Conservation (phyloP, 495 filamentous ascomycete genomes). For the Penicillium riverlandense region DNA sequence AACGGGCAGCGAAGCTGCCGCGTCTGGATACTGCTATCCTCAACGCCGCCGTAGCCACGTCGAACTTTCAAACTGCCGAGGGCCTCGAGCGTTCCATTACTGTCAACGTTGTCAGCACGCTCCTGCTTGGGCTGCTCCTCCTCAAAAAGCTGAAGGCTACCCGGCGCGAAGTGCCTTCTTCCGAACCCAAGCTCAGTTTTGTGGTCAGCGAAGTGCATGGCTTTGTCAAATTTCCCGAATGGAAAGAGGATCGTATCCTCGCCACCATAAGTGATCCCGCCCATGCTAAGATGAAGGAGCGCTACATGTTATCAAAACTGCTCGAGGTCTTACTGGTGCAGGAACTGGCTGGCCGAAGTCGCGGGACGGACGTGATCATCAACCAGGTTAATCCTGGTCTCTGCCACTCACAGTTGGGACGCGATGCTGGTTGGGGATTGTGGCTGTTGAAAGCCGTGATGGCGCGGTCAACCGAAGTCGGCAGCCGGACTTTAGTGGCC, state of each 20-base stretch:
- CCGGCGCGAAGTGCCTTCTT: constrained; percentile 5
- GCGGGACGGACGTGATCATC: constrained; percentile 37
- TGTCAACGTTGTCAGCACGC: constrained; percentile 46
- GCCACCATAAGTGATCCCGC: constrained; percentile 22
- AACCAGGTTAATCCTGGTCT: constrained; percentile 48
- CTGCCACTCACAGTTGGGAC: constrained; percentile 35
- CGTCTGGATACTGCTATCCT: constrained; percentile 34
- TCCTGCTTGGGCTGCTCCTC: constrained; percentile 38
- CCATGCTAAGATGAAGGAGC: constrained; percentile 17
- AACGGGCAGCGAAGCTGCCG: constrained; percentile 22
- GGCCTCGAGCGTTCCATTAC: constrained; percentile 43
- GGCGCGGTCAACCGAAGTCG: constrained; percentile 40
- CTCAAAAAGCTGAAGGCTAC: constrained; percentile 35
- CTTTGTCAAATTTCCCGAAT: constrained; percentile 23
- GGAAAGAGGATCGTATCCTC: constrained; percentile 23
- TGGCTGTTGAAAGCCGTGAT: constrained; percentile 16
- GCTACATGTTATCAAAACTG: constrained; percentile 48
- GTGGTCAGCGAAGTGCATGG: constrained; percentile 35
- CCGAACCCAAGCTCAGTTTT: constrained; percentile 22
- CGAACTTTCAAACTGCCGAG: constrained; percentile 17
- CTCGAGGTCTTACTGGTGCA: constrained; percentile 41
- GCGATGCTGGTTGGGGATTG: constrained; percentile 16
- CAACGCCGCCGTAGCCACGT: constrained; percentile 38
- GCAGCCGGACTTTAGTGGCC: constrained; percentile 37
- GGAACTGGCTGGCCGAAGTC: constrained; percentile 31